Conservation (phyloP, 2,329 filamentous ascomycete species). For the Hirsutella minnesotensis region DNA sequence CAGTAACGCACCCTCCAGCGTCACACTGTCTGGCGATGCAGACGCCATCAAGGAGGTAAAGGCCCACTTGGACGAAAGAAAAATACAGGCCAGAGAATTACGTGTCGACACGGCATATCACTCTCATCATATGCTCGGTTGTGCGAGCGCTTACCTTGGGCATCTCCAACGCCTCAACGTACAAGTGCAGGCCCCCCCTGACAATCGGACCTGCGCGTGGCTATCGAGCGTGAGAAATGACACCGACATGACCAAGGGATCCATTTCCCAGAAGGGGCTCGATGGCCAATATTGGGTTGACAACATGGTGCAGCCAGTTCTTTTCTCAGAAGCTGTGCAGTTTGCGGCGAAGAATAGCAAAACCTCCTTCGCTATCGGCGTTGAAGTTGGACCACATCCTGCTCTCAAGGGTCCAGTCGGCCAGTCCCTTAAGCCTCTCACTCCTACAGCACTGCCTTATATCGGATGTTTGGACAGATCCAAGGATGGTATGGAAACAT, state of each 20-base stretch:
- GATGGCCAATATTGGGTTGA: conserved; percentile 12
- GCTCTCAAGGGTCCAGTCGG: conserved; percentile 27
- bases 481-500: conserved; percentile 6
- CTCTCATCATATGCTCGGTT: conserved; percentile 24
- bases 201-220: conserved; percentile 10
- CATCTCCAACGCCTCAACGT: conserved; percentile 7
- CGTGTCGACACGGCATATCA: conserved; percentile 28
- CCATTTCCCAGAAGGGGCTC: conserved; percentile 8
- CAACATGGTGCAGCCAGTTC: conserved; percentile 14
- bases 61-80: conserved; percentile 10
- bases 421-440: conserved; percentile 16
- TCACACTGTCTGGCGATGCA: conserved; percentile 18
- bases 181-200: conserved; percentile 6
- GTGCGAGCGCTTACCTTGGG: conserved; percentile 13
- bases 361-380: conserved; percentile 6
- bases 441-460: conserved; percentile 10
- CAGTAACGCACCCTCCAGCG: conserved; percentile 11
- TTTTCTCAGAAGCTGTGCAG: conserved; percentile 12
- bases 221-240: conserved; percentile 15
- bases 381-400: conserved; percentile 25
- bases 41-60: conserved; percentile 14
- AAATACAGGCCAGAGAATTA: conserved; percentile 17
- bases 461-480: conserved; percentile 10
- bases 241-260: conserved; percentile 8
- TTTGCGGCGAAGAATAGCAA: conserved; percentile 10